These are phyloP conservation scores for Berberis thunbergii DNA, from an alignment of 164 flowering plant species.

Conservation along the genomic window DNA sequence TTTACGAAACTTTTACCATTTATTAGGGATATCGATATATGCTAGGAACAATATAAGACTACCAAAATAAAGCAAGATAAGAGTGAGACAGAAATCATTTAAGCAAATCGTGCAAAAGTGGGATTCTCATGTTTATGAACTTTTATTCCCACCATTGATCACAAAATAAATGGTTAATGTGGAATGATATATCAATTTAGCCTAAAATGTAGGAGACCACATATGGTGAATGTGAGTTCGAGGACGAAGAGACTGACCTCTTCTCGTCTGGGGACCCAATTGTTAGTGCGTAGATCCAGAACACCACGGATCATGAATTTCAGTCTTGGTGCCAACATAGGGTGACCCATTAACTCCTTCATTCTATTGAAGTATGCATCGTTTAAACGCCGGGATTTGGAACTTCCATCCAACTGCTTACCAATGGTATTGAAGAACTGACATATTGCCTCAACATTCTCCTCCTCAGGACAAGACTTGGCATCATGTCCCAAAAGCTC, in stretches of 20 bases:
- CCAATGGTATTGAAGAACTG: conserved; percentile 91
- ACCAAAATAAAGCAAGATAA: too few species aligned
- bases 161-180: too few species aligned
- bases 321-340: conserved; percentile 62
- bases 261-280: conserved; percentile 92
- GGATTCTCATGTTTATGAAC: too few species aligned
- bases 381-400: conserved; percentile 56
- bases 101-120: too few species aligned
- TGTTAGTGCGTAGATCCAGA: conserved; percentile 67
- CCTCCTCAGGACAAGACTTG: conserved; percentile 76
- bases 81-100: too few species aligned
- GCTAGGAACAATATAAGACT: too few species aligned
- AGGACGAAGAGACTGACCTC: conserved; percentile 41
- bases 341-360: conserved; percentile 55
- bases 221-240: neutral
- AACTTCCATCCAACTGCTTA: conserved; percentile 73
- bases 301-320: conserved; percentile 84
- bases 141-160: too few species aligned
- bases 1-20: too few species aligned
- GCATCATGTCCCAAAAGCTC: conserved; percentile 74
- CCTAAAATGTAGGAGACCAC: too few species aligned
- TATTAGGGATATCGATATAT: too few species aligned
- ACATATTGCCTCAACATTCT: conserved; percentile 22
- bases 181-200: too few species aligned
- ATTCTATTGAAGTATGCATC: conserved; percentile 47